phyloP scores from a whole-genome alignment of 345 rosid species.

The Xanthoceras sorbifolium region DNA sequence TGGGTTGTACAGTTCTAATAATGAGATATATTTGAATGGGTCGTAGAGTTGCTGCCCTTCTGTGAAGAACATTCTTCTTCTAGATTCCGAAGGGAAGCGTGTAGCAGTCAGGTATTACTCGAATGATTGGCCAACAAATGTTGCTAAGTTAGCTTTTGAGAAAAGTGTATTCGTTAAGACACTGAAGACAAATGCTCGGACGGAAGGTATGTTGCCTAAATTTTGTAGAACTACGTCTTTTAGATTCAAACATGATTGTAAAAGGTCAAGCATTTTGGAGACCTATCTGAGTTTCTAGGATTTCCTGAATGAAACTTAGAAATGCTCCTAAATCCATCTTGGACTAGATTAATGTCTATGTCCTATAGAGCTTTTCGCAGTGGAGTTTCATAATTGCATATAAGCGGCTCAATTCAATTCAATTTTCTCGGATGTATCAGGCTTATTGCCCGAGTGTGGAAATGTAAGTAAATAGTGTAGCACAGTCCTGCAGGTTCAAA shows the following conservation, averaged over 20 bases:
- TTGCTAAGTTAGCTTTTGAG: slow-evolving; percentile 70
- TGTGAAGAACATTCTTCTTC: slow-evolving; percentile 84
- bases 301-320: background rate
- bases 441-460: too few species aligned
- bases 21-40: background rate
- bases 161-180: slow-evolving; percentile 72
- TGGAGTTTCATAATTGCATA: background rate
- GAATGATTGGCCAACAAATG: slow-evolving; percentile 87
- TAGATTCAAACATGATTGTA: background rate
- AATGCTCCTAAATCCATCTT: background rate
- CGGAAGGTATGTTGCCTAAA: slow-evolving; percentile 55
- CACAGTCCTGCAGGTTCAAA: too few species aligned
- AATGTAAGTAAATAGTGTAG: too few species aligned
- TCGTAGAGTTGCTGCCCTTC: slow-evolving; percentile 72
- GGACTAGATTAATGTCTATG: too few species aligned
- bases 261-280: background rate
- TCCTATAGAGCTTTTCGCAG: too few species aligned
- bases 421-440: too few species aligned
- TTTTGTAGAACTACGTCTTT: background rate
- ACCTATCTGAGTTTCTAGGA: background rate
- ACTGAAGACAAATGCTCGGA: slow-evolving; percentile 83
- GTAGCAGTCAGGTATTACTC: slow-evolving; percentile 86
- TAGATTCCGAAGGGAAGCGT: slow-evolving; percentile 96
- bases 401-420: too few species aligned
- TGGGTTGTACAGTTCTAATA: background rate